phyloP scores from a whole-genome alignment of 1,284 basidiomycete species.

The Rhodotorula sp. region DNA sequence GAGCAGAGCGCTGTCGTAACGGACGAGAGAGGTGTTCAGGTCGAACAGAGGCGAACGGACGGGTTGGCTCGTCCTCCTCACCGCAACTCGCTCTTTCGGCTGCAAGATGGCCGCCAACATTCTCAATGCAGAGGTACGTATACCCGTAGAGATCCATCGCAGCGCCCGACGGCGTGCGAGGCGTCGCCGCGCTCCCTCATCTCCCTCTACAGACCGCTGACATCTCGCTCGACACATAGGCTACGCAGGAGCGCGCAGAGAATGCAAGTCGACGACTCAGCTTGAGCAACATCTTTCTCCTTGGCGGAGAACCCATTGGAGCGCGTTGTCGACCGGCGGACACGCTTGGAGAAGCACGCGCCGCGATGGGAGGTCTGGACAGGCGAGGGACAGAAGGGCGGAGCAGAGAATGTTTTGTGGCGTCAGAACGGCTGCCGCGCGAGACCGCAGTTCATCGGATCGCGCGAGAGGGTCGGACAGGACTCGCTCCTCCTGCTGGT shows the following conservation, averaged over 20 bases:
- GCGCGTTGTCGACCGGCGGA: background rate
- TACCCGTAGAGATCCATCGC: too few species aligned
- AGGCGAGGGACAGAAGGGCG: too few species aligned
- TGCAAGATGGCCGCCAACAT: conserved; percentile 34
- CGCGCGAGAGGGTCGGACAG: too few species aligned
- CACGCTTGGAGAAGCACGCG: background rate
- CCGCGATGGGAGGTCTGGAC: background rate
- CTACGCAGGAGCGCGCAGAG: conserved; percentile 41
- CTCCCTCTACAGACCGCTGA: background rate
- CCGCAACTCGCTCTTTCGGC: background rate
- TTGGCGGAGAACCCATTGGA: rapidly evolving
- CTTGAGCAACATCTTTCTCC: rapidly evolving
- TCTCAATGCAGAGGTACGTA: conserved; percentile 30
- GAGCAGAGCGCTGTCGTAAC: background rate
- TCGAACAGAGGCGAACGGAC: too few species aligned
- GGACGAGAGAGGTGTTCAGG: background rate
- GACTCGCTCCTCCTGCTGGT: too few species aligned
- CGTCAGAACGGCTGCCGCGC: too few species aligned
- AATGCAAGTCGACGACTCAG: conserved; percentile 21
- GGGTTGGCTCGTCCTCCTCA: background rate
- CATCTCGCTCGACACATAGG: conserved; percentile 9
- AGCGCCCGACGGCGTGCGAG: background rate
- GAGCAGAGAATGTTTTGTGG: too few species aligned
- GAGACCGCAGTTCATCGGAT: too few species aligned
- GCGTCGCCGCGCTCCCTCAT: background rate